phyloP scores from a whole-genome alignment of 225 moss, liverwort and hornwort genomes.

The Sphagnum contortum region DNA sequence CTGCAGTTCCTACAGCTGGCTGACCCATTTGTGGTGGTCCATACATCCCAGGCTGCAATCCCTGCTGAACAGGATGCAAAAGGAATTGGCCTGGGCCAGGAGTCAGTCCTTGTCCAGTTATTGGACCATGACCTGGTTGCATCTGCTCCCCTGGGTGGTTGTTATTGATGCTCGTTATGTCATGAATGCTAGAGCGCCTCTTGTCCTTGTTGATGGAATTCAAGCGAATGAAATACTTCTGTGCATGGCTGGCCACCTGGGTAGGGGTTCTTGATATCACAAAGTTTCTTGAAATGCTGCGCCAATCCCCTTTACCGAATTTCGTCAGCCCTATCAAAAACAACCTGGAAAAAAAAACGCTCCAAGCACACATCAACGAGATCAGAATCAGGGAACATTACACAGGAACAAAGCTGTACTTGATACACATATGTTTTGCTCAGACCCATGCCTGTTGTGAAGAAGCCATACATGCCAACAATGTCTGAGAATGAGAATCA shows the following conservation, averaged over 20 bases:
- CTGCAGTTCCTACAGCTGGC: slow-evolving; percentile 55
- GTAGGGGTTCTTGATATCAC: slow-evolving; percentile 73
- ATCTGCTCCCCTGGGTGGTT: slow-evolving; percentile 63
- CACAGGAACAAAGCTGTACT: background rate
- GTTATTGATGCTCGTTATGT: slow-evolving; percentile 3
- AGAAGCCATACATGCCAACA: too few relatives aligned
- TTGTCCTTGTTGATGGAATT: slow-evolving; percentile 75
- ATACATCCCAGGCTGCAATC: slow-evolving; percentile 50
- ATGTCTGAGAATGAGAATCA: too few relatives aligned
- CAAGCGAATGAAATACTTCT: slow-evolving; percentile 74
- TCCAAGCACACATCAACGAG: background rate
- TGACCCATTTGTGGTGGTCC: slow-evolving; percentile 12
- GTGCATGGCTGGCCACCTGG: slow-evolving; percentile 80
- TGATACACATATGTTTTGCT: too few relatives aligned
- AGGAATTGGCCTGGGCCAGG: slow-evolving; percentile 1
- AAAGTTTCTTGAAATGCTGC: slow-evolving; percentile 77
- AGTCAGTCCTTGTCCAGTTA: slow-evolving; percentile 59
- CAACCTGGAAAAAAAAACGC: slow-evolving; percentile 6
- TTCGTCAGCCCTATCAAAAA: slow-evolving; percentile 72
- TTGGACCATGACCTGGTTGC: slow-evolving; percentile 55
- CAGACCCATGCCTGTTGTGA: too few relatives aligned
- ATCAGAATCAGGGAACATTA: too few relatives aligned
- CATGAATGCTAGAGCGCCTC: slow-evolving; percentile 61
- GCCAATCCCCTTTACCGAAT: slow-evolving; percentile 79
- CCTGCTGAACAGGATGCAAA: too few relatives aligned